Evolutionary conservation across 2,329 filamentous ascomycete species (phyloP), one percentile per base, ranked within the genome.

Genomic region (Neonectria punicea): DNA sequence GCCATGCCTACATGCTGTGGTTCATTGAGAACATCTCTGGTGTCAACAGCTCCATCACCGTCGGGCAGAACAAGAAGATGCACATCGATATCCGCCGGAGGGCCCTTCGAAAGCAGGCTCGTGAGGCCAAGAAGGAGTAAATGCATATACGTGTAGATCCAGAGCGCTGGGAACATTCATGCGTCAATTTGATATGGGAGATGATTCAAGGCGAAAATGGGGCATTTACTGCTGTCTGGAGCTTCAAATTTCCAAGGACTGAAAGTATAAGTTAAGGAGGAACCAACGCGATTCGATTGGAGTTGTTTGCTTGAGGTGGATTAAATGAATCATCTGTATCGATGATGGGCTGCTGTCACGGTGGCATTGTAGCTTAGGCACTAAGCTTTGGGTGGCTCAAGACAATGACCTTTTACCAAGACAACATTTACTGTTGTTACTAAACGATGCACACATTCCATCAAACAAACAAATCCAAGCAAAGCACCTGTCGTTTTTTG

Each of bases 1-100:
- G 88, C 70, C 96, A 99, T 80, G 93, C 91, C 0, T 77, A 97
- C 58, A 92, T 98, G 89, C 90, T 95, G 69, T 98, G 93, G 91
- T 88, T 89, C 61, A 83, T 98, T 39, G 87, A 89, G 78, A 88
- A 81, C 69, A 83, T 86, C 0, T 74, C 86, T 34, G 87, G 87
- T 6, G 80, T 82, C 22, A 85, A 83, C 55, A 83, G 81, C 73
- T 76, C 77, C 14, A 51, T 86, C 22, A 82, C 80, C 11, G 81
- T 88, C 44, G 79, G 76, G 71, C 79, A 83, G 74, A 89, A 88
- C 78, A 80, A 84, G 69, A 84, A 82, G 70, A 94, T 97, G 90
- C 94, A 98, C 77, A 83, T 92, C 74, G 89, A 90, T 64, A 97
- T 98, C 67, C 89, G 94, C 72, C 91, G 86, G 78, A 87, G 94